phyloP scores from a whole-genome alignment of 441 rosid species.

The Macaranga tanarius region DNA sequence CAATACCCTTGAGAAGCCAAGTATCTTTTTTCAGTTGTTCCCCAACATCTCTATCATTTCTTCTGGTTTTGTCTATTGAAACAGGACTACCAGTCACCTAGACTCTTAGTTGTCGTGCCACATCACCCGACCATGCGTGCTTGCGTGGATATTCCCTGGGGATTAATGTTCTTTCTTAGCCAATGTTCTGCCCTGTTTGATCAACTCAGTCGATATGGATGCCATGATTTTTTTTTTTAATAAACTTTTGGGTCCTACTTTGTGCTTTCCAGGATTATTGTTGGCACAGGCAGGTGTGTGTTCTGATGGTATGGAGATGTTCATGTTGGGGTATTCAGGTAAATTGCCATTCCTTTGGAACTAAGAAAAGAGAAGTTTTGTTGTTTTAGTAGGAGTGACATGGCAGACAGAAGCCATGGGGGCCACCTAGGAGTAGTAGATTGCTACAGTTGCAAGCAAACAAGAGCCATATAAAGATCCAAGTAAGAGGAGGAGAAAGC shows the following conservation, averaged over 20 bases:
- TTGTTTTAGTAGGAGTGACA: conserved; percentile 40
- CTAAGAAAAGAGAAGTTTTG: conserved; percentile 60
- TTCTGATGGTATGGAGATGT: conserved; percentile 4
- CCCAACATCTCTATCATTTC: conserved; percentile 43
- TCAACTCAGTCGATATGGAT: conserved; percentile 16
- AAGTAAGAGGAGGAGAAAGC: conserved; percentile 30
- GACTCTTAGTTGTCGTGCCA: conserved; percentile 34
- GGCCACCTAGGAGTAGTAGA: conserved; percentile 45
- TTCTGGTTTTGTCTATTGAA: conserved; percentile 39
- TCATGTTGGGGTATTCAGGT: conserved; percentile 32
- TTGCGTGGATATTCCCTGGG: conserved; percentile 32
- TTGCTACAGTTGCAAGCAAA: conserved; percentile 51
- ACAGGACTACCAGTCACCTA: conserved; percentile 30
- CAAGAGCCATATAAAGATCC: conserved; percentile 39
- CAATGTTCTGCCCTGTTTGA: conserved; percentile 9
- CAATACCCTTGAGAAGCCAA: conserved; percentile 68
- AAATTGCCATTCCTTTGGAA: conserved; percentile 60
- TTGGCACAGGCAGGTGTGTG: not conserved
- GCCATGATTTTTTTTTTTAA: conserved; percentile 9
- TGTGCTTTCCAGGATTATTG: conserved; percentile 22
- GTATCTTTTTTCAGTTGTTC: conserved; percentile 57
- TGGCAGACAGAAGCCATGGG: conserved; percentile 45
- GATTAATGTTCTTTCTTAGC: conserved; percentile 27
- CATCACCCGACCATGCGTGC: conserved; percentile 35
- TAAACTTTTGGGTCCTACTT: conserved; percentile 13